Evolutionary conservation across 2,329 filamentous ascomycete species (phyloP), one percentile per base, ranked within the genome.

Genomic region (Didymella pinodella): DNA sequence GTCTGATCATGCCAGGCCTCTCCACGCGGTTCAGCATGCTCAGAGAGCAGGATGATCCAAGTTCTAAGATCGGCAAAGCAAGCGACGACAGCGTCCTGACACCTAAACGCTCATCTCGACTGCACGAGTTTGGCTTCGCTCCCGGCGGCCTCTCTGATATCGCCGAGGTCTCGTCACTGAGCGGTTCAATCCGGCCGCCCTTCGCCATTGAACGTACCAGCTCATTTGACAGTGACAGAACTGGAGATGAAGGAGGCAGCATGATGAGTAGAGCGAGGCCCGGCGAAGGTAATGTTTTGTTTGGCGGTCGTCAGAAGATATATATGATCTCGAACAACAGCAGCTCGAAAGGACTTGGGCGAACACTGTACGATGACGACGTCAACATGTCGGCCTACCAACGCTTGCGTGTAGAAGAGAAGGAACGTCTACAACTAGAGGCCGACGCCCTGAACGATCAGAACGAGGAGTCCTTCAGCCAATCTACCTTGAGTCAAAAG

Each of bases 21-120:
- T 98, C 94, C 0, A 92, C 93, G 12, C 88, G 95, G 7, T 99
- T 99, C 77, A 98, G 94, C 67, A 98, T 98, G 94, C 82, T 98
- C 31, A 85, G 92, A 70, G 94, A 97, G 77, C 94, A 97, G 75
- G 93, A 97, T 75, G 93, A 97, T 70, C 94, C 94, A 1, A 89
- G 83, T 62, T 94, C 92, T 2, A 90, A 93, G 75, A 85, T 97
- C 31, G 94, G 94, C 57, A 97, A 98, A 77, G 94, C 94, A 16
- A 95, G 91, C 77, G 94, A 98, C 73, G 94, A 97, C 77, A 97
- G 93, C 66, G 93, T 98, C 3, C 80, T 98, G 20, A 90, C 88
- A 63, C 91, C 91, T 3, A 93, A 92, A 70, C 86, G 92, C 53
- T 89, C 90, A 64, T 97, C 93, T 0, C 86, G 90, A 57, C 79